Base-by-base conservation (phyloP, 2,329 filamentous ascomycete species). In the Keithomyces neogunnii region DNA sequence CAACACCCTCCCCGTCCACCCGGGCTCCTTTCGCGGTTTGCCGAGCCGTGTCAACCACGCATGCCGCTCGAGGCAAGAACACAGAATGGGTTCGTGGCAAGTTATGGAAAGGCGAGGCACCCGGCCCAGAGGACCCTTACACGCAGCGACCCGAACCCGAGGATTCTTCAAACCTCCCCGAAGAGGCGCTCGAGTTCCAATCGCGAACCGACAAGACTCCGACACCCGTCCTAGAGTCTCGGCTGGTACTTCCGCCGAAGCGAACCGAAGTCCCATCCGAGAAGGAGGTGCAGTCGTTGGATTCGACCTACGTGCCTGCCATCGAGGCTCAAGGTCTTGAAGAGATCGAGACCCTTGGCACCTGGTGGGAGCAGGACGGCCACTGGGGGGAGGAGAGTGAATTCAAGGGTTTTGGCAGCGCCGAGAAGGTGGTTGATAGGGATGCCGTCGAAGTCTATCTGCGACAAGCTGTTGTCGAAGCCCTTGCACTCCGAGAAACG, bases 341-440 rank as follows among this genome's bases (percentile, higher is more conserved):
- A 54, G 66, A 72, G 47, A 70, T 80, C 10, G 72, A 71, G 40
- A 68, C 73, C 1, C 53, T 80, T 38, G 65, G 65, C 35, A 65
- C 64, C 30, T 83, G 78, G 78, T 83, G 78, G 78, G 71, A 80
- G 6, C 62, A 69, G 48, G 65, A 67, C n/a, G 68, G 69, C n/a
- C 70, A 80, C 59, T 82, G 79, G 77, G 68, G 68, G 45, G 52
- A 66, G 38, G 70, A 71, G 53, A 73, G 70, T 58, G 59, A 69
- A 47, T 74, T 77, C 55, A 60, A 59, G 13, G 68, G 71, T 2
- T 82, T 81, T 56, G 67, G 64, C 47, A 65, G 65, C 36, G 51
- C 57, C 5, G 59, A 64, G 1, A 73, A 69, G 60, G 66, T 76
- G 7, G 61, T 63, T 31, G 73, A 80, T 33, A 62, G 67, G 30